Conservation (phyloP, 306 rosid genomes). For the Castanea sativa region DNA sequence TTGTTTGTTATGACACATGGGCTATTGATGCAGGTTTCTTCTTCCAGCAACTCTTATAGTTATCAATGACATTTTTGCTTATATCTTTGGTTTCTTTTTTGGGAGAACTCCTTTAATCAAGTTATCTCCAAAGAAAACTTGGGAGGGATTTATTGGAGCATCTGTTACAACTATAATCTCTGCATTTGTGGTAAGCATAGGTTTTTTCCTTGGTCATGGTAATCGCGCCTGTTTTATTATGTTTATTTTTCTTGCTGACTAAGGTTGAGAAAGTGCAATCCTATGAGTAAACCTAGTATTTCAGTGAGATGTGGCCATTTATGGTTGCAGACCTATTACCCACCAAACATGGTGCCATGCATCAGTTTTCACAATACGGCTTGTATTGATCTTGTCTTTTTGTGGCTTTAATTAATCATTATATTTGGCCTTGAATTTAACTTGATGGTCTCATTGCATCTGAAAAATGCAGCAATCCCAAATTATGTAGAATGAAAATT, state of each 20-base stretch:
- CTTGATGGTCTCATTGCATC: background rate
- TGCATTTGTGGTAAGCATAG: constrained; percentile 82
- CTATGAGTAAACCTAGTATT: background rate
- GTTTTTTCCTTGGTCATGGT: background rate
- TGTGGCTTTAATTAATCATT: background rate
- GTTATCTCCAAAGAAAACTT: constrained; percentile 97
- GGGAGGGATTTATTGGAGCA: constrained; percentile 99
- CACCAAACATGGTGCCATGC: background rate
- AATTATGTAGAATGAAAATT: no score
- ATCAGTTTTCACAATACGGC: background rate
- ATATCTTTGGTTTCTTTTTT: constrained; percentile 88
- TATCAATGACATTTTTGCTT: constrained; percentile 95
- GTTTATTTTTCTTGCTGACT: background rate
- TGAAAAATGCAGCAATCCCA: no score
- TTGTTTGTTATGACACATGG: constrained; percentile 22
- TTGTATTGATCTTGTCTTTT: background rate
- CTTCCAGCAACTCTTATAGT: constrained; percentile 96
- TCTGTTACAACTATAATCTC: constrained; percentile 88
- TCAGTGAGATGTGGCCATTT: background rate
- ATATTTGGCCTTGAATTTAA: background rate
- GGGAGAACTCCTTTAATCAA: constrained; percentile 97
- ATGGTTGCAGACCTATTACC: background rate
- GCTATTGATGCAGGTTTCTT: constrained; percentile 76
- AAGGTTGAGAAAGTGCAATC: background rate
- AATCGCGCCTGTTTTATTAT: background rate